Evolutionary conservation across 202 grass and related monocot genomes (phyloP), one percentile per base, ranked within the genome.

Genomic region (Tripidium arundinaceum): DNA sequence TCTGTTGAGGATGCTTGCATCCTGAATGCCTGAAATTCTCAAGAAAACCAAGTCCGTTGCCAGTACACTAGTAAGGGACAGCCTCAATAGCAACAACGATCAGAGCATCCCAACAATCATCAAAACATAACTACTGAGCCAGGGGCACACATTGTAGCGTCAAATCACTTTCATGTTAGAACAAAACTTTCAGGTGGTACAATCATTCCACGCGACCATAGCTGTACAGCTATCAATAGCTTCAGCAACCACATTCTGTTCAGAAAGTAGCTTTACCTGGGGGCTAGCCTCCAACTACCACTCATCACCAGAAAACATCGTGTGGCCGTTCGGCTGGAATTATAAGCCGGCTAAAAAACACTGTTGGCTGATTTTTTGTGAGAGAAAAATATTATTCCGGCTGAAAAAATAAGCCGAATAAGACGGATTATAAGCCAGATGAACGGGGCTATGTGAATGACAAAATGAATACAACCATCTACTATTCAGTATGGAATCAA

Each of bases 401-500:
- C n/a, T n/a, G n/a, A n/a, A n/a, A n/a, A n/a, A n/a, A n/a, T n/a
- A n/a, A n/a, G n/a, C n/a, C n/a, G n/a, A n/a, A n/a, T n/a, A n/a
- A n/a, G n/a, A n/a, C n/a, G n/a, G n/a, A n/a, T n/a, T n/a, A n/a
- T n/a, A n/a, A n/a, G n/a, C n/a, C n/a, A n/a, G n/a, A n/a, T n/a
- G n/a, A n/a, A n/a, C n/a, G n/a, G n/a, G n/a, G n/a, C n/a, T 86
- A 86, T 70, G 74, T 58, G 34, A 50, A 75, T 64, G 68, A 24
- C 49, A 71, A 78, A 81, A 68, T 82, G 63, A 42, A 58, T 79
- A 79, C 34, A 59, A 19, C 62, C 43, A 78, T 57, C 57, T 40
- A 47, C 69, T 84, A 80, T 18, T 70, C 76, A 45, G 15, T 14
- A 67, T 55, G 47, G 47, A 55, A 71, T 81, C 68, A 98, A 79